phyloP scores from a whole-genome alignment of 805 yeast species.

The Tetrapisispora iriomotensis region DNA sequence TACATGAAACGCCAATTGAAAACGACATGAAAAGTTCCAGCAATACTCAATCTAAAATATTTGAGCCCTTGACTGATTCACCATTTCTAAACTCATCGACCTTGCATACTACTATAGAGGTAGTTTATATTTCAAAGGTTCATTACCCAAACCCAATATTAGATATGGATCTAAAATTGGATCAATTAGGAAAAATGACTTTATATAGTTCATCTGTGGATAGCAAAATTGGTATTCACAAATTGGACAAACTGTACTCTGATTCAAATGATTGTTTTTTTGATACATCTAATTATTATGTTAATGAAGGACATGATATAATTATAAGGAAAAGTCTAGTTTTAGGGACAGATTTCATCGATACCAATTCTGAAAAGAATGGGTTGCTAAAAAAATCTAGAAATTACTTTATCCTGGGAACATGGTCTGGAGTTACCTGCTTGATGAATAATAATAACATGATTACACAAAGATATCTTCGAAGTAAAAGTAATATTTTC shows the following conservation, averaged over 20 bases:
- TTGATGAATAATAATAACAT: constrained; percentile 5
- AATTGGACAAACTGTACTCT: background rate
- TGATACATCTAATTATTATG: background rate
- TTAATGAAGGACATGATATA: background rate
- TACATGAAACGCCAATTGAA: too few species aligned
- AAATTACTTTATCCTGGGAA: constrained; percentile 7
- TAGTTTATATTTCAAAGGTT: constrained; percentile 17
- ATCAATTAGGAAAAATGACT: background rate
- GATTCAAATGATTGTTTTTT: background rate
- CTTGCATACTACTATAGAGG: constrained; percentile 6
- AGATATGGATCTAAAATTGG: constrained; percentile 7
- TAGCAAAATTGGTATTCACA: constrained; percentile 11
- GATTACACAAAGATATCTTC: constrained; percentile 4
- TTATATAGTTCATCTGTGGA: constrained; percentile 18
- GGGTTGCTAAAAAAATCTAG: constrained; percentile 9
- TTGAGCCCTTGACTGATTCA: too few species aligned
- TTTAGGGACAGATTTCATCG: background rate
- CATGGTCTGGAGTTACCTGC: constrained; percentile 20
- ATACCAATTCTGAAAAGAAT: constrained; percentile 8
- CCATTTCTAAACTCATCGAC: too few species aligned
- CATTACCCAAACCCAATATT: constrained; percentile 26
- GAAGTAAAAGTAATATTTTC: constrained; percentile 15
- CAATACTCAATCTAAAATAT: too few species aligned
- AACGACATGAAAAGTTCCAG: too few species aligned
- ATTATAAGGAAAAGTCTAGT: background rate